Evolutionary conservation across 108 stramenopile genomes (phyloP).

Genomic region (Pseudonitzschia multiseries): DNA sequence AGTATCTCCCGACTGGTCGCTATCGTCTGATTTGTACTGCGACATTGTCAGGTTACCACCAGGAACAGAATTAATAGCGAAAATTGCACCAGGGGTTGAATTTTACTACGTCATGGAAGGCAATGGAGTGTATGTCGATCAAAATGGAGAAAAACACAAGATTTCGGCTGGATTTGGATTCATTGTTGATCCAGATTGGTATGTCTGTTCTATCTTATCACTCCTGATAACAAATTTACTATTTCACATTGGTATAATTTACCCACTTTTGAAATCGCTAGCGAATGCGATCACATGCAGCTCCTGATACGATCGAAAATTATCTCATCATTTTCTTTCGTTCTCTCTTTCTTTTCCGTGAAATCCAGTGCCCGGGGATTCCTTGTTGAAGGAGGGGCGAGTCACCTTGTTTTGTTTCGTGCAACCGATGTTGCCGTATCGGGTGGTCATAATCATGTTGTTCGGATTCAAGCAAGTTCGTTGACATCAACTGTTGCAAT

Average conservation of each 20-base stretch:
- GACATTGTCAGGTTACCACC: conserved; percentile 28
- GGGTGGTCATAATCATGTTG: conserved; percentile 10
- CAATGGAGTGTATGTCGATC: conserved; percentile 15
- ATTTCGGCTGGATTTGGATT: conserved; percentile 26
- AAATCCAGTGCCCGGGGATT: conserved; percentile 28
- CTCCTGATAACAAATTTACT: not conserved
- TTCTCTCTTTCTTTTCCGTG: not conserved
- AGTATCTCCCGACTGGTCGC: conserved; percentile 34
- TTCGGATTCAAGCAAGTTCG: conserved; percentile 6
- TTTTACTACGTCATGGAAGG: conserved; percentile 44
- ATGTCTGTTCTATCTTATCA: no score
- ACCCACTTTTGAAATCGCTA: not conserved
- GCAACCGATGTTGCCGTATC: conserved; percentile 18
- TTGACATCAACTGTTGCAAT: conserved; percentile 24
- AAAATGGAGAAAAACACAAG: conserved; percentile 15
- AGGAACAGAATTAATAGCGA: conserved; percentile 20
- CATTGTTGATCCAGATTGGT: conserved; percentile 32
- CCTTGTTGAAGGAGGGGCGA: conserved; percentile 17
- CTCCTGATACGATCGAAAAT: no score
- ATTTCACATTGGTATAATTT: not conserved
- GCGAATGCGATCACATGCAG: not conserved
- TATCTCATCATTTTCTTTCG: not conserved
- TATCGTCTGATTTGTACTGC: conserved; percentile 28
- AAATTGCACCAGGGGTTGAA: conserved; percentile 25
- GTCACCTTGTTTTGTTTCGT: conserved; percentile 25